Evolutionary conservation across 2,329 filamentous ascomycete species (phyloP).

Genomic region (Trichoderma simmonsii): DNA sequence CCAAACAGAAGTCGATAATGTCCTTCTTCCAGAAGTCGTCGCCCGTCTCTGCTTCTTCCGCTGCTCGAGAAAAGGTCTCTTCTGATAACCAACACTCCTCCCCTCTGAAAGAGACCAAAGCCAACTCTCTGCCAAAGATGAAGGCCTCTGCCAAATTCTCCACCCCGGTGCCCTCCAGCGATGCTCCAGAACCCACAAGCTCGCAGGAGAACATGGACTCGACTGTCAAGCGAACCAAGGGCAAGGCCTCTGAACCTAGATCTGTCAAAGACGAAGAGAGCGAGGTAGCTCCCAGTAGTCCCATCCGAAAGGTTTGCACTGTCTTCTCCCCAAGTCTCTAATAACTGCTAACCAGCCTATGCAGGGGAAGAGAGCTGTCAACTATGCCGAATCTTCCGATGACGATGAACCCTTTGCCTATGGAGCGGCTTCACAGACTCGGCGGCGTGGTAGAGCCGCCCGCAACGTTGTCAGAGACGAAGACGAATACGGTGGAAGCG

Average conservation of each 20-base stretch:
- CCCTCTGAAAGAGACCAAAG: slow-evolving; percentile 41
- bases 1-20: slow-evolving; percentile 43
- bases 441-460: slow-evolving; percentile 39
- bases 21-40: slow-evolving; percentile 46
- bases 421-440: slow-evolving; percentile 38
- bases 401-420: slow-evolving; percentile 68
- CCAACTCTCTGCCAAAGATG: slow-evolving; percentile 42
- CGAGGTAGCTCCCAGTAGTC: slow-evolving; percentile 59
- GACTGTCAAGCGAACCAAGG: background rate
- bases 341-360: background rate
- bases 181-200: slow-evolving; percentile 63
- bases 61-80: slow-evolving; percentile 33
- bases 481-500: slow-evolving; percentile 66
- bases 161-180: slow-evolving; percentile 79
- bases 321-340: too few relatives aligned
- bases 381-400: slow-evolving; percentile 82
- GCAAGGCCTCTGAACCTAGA: background rate
- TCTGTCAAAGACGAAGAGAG: slow-evolving; percentile 23
- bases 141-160: slow-evolving; percentile 45
- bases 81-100: slow-evolving; percentile 32
- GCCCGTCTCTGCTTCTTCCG: slow-evolving; percentile 33
- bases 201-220: slow-evolving; percentile 64
- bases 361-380: slow-evolving; percentile 59
- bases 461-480: slow-evolving; percentile 64
- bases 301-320: slow-evolving; percentile 68